Evolutionary conservation across 805 yeast species (phyloP).

Genomic region (Candida pini): DNA sequence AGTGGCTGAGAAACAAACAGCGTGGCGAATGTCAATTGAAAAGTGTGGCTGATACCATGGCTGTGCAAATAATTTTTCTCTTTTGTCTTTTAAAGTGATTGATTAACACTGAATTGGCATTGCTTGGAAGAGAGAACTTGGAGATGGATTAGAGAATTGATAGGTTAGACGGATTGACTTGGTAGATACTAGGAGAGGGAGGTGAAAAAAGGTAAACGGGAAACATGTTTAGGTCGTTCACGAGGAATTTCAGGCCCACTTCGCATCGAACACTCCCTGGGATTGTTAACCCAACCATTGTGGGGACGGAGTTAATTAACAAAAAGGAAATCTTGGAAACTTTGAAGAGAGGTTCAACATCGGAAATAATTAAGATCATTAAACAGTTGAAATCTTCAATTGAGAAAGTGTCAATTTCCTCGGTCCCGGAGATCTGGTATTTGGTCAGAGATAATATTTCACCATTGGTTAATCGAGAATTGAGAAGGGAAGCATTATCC

Average conservation of each 20-base stretch:
- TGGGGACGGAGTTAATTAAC: constrained; percentile 21
- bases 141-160: too few species aligned
- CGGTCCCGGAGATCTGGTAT: constrained; percentile 75
- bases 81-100: too few species aligned
- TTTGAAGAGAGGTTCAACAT: constrained; percentile 17
- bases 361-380: constrained; percentile 44
- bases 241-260: constrained; percentile 18
- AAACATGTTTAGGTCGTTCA: constrained; percentile 14
- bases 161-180: too few species aligned
- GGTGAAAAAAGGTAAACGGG: too few species aligned
- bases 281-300: constrained; percentile 24
- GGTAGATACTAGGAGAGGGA: too few species aligned
- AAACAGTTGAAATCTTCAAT: constrained; percentile 44
- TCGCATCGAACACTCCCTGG: constrained; percentile 11
- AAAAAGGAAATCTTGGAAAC: constrained; percentile 15
- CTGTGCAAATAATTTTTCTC: too few species aligned
- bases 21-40: not conserved
- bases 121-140: too few species aligned
- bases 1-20: too few species aligned
- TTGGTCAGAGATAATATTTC: constrained; percentile 50
- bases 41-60: not conserved
- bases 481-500: constrained; percentile 44
- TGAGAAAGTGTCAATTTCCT: constrained; percentile 45
- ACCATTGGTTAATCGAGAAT: constrained; percentile 24
- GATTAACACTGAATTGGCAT: too few species aligned